Evolutionary conservation across 1,284 basidiomycete species (phyloP).

Genomic region (Neonothopanus nambi): DNA sequence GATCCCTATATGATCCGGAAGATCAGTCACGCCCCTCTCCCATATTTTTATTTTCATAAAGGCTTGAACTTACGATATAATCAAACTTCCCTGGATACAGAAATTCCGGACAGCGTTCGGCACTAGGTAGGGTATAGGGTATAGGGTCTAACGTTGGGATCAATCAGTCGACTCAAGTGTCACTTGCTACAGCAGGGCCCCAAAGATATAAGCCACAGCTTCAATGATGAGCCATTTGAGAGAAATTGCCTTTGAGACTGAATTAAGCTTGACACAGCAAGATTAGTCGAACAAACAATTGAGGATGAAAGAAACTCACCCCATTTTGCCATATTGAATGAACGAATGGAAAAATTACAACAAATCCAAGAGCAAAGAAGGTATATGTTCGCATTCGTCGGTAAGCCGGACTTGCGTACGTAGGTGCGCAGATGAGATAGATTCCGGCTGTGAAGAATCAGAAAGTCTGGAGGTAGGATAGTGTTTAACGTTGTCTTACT

Average conservation of each 20-base stretch:
- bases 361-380: slow-evolving; percentile 18
- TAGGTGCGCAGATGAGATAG: slow-evolving; percentile 16
- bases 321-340: slow-evolving; percentile 12
- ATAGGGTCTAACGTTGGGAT: background rate
- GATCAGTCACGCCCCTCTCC: too few species aligned
- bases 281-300: too few species aligned
- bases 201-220: slow-evolving; percentile 15
- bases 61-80: slow-evolving; percentile 4
- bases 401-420: slow-evolving; percentile 16
- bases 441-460: too few species aligned
- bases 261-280: background rate
- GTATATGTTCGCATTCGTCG: slow-evolving; percentile 18
- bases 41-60: background rate
- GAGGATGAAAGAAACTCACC: slow-evolving; percentile 3
- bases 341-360: slow-evolving; percentile 14
- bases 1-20: slow-evolving; percentile 6
- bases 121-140: too few species aligned
- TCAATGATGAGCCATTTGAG: slow-evolving; percentile 16
- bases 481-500: too few species aligned
- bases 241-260: slow-evolving; percentile 10
- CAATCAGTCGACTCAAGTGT: background rate
- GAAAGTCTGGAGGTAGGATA: too few species aligned
- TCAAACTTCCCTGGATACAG: slow-evolving; percentile 15
- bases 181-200: slow-evolving; percentile 18
- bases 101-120: slow-evolving; percentile 18